phyloP scores from a whole-genome alignment of 805 yeast genomes.

The Kodamaea hsintzibuensis region DNA sequence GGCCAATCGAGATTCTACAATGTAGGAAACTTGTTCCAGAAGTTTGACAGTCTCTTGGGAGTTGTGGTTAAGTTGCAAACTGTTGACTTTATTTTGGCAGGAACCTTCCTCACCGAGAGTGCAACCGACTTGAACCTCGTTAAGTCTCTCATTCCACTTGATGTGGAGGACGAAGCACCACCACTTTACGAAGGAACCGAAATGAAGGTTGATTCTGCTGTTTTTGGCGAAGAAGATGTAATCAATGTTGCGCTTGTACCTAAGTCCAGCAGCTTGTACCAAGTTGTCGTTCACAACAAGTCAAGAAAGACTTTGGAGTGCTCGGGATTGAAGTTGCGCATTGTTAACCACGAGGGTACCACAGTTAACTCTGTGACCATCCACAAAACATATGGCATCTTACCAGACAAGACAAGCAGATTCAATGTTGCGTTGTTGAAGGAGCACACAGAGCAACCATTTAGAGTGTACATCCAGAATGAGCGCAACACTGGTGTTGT shows the following conservation, averaged over 20 bases:
- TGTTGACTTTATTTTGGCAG: constrained; percentile 18
- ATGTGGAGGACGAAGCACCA: background rate
- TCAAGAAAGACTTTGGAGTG: constrained; percentile 28
- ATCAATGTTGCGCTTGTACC: constrained; percentile 28
- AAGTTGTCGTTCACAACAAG: constrained; percentile 31
- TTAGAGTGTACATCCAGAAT: constrained; percentile 28
- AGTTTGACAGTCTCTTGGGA: constrained; percentile 16
- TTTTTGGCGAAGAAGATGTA: constrained; percentile 4
- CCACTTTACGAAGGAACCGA: constrained; percentile 1
- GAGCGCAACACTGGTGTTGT: constrained; percentile 19
- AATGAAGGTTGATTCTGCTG: background rate
- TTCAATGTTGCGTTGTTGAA: constrained; percentile 34
- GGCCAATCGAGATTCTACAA: constrained; percentile 30
- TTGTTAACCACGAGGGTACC: constrained; percentile 30
- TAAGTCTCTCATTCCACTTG: constrained; percentile 1
- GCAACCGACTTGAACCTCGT: constrained; percentile 6
- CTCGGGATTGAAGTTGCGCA: constrained; percentile 28
- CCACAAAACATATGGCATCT: constrained; percentile 33
- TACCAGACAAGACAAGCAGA: constrained; percentile 30
- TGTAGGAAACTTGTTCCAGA: constrained; percentile 19
- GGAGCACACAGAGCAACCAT: constrained; percentile 36
- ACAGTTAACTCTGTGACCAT: constrained; percentile 28
- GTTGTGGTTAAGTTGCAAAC: constrained; percentile 22
- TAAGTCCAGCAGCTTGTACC: constrained; percentile 32
- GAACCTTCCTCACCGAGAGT: constrained; percentile 11